Conservation (phyloP, 2,329 filamentous ascomycete species). For the Cytospora chrysosperma region DNA sequence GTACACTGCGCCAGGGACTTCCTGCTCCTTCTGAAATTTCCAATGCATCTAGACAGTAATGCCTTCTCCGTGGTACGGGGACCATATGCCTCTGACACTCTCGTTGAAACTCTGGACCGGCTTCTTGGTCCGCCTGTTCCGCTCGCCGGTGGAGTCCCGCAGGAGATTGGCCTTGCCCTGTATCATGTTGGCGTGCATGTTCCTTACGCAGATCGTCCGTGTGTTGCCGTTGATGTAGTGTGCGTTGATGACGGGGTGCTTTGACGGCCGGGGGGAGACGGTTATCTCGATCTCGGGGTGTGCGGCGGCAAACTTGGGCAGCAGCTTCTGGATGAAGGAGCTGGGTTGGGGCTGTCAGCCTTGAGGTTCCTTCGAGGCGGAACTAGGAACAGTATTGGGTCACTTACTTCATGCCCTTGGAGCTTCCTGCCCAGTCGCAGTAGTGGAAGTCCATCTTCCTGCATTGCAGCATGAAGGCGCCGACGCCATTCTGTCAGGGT, state of each 20-base stretch:
- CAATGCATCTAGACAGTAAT: constrained; percentile 46
- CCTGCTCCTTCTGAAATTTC: neutral
- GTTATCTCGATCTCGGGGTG: constrained; percentile 91
- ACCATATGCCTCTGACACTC: constrained; percentile 70
- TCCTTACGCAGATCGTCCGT: constrained; percentile 86
- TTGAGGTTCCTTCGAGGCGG: neutral
- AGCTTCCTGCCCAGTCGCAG: constrained; percentile 94
- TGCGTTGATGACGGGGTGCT: constrained; percentile 85
- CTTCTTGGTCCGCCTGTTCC: constrained; percentile 63
- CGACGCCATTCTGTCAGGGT: constrained; percentile 78
- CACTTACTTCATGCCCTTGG: constrained; percentile 85
- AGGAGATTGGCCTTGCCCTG: constrained; percentile 74
- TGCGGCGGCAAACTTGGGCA: constrained; percentile 73
- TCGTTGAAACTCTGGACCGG: constrained; percentile 63
- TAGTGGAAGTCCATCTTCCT: constrained; percentile 95
- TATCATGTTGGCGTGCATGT: constrained; percentile 77
- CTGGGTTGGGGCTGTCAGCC: constrained; percentile 43
- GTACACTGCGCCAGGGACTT: neutral
- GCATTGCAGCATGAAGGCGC: constrained; percentile 96
- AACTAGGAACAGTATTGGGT: neutral
- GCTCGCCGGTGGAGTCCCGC: constrained; percentile 73
- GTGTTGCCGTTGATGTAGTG: constrained; percentile 89
- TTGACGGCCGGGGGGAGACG: constrained; percentile 84
- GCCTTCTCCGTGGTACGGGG: constrained; percentile 64
- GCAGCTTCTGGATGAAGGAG: constrained; percentile 74